A percentile compares a stretch with the other conserved stretches of the same genome.
Conservation (phyloP, 371 early-diverging fungal species). For the Apophysomyces ossiformis region DNA sequence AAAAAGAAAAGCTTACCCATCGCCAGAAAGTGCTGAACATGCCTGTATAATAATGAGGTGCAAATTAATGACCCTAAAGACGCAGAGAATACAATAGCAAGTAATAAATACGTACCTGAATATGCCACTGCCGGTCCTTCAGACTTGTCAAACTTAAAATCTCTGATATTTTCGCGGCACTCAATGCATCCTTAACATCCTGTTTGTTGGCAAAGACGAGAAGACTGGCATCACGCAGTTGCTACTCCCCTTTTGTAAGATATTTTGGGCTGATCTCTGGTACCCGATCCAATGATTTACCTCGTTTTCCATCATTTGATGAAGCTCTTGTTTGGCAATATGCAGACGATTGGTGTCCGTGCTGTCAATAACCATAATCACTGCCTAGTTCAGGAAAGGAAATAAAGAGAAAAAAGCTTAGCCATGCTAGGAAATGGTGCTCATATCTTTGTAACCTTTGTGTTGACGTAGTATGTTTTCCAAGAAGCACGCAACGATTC, state of each 20-base stretch:
- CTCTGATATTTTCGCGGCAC: constrained; percentile 74
- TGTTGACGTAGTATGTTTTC: constrained; percentile 75
- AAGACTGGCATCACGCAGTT: constrained; percentile 62
- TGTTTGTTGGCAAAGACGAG: constrained; percentile 79
- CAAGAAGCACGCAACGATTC: constrained; percentile 72
- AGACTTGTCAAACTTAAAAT: constrained; percentile 63
- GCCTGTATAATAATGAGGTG: constrained; percentile 36
- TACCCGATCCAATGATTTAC: constrained; percentile 30
- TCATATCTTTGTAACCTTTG: constrained; percentile 44
- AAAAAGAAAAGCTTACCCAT: constrained; percentile 58
- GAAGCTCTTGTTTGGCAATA: constrained; percentile 68
- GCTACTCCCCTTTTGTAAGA: constrained; percentile 33
- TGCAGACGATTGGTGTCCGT: constrained; percentile 70
- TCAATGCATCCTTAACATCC: constrained; percentile 69
- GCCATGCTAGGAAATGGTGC: background rate
- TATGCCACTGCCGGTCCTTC: constrained; percentile 78
- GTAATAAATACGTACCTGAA: constrained; percentile 52
- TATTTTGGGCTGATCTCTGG: background rate
- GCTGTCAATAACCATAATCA: constrained; percentile 81
- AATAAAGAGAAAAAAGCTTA: background rate
- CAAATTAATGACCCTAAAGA: too few species aligned
- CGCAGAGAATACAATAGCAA: background rate
- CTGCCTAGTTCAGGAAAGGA: constrained; percentile 45
- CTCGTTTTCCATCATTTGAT: constrained; percentile 78
- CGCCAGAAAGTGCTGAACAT: constrained; percentile 76